A percentile compares a stretch with the other conserved stretches of the same genome.
Conservation (phyloP, 345 rosid genomes). For the rapeseed (Brassica napus) region Da-Ae NC_063446.1:22049001-22049500, state of each 20-base stretch:
- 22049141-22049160: slow-evolving; percentile 52
- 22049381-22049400: neutral
- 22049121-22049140: slow-evolving; percentile 51
- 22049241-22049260: slow-evolving; percentile 57
- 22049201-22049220: slow-evolving; percentile 44
- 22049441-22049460: neutral
- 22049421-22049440: neutral
- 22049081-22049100: slow-evolving; percentile 5
- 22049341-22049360: too few relatives aligned
- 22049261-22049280: slow-evolving; percentile 10
- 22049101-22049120: slow-evolving; percentile 46
- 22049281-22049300: neutral
- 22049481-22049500: neutral
- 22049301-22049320: neutral
- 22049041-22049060: slow-evolving; percentile 20
- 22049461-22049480: neutral
- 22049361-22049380: neutral
- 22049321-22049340: neutral
- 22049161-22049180: slow-evolving; percentile 53
- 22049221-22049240: slow-evolving; percentile 60
- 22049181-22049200: slow-evolving; percentile 51
- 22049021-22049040: slow-evolving; percentile 21
- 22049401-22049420: neutral
- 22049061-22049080: slow-evolving; percentile 19
- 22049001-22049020: slow-evolving; percentile 33